Conservation (phyloP, 176 grass and related monocot species). For the Triticum turgidum region DNA sequence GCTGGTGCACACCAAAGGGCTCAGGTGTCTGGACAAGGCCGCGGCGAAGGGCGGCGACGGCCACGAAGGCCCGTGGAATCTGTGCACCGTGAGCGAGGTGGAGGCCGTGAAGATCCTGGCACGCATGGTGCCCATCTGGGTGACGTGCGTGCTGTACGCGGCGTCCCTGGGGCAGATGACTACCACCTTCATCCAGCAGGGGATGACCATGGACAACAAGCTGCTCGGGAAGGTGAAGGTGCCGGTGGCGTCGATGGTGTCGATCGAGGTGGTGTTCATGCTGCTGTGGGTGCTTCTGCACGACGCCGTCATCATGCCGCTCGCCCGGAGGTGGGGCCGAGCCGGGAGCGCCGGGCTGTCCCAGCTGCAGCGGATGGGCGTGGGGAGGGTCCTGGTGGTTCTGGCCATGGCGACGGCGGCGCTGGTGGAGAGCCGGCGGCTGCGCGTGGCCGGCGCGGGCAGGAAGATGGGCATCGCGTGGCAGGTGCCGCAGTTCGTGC, state of each 20-base stretch:
- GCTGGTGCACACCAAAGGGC: constrained; percentile 51
- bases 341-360: constrained; percentile 40
- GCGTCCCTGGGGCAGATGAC: constrained; percentile 68
- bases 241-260: constrained; percentile 56
- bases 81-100: constrained; percentile 66
- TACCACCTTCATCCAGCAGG: constrained; percentile 86
- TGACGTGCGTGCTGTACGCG: constrained; percentile 60
- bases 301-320: constrained; percentile 44
- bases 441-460: constrained; percentile 19
- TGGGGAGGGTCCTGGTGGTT: constrained; percentile 65
- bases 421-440: constrained; percentile 52
- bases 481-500: constrained; percentile 75
- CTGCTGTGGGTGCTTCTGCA: constrained; percentile 60
- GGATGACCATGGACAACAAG: constrained; percentile 57
- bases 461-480: constrained; percentile 53
- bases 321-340: constrained; percentile 24
- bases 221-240: constrained; percentile 42
- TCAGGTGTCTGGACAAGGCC: constrained; percentile 63
- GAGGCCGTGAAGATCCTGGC: constrained; percentile 71
- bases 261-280: constrained; percentile 59
- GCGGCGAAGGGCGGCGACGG: not conserved
- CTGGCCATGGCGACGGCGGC: constrained; percentile 54
- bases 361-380: constrained; percentile 81
- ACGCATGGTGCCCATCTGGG: constrained; percentile 69
- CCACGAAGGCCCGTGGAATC: constrained; percentile 6